phyloP scores from a whole-genome alignment of 129 eudicot genomes.

The Daucus carota region DNA sequence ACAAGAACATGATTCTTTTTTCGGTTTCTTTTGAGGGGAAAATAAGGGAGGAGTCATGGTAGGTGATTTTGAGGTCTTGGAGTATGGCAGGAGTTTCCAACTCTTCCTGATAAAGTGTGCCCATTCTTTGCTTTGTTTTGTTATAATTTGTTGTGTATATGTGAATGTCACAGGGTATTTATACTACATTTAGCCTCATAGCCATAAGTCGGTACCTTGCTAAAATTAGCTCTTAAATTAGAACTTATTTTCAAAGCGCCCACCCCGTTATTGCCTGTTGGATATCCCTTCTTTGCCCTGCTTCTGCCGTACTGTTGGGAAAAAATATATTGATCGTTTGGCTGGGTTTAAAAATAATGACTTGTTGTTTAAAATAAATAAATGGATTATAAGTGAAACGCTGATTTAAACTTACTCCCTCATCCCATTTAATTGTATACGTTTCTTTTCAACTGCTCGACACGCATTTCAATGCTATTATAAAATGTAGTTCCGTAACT shows the following conservation, averaged over 20 bases:
- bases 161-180: neutral
- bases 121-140: conserved; percentile 33
- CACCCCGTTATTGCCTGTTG: neutral
- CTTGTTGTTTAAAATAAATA: too few species aligned
- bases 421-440: too few species aligned
- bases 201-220: too few species aligned
- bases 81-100: conserved; percentile 20
- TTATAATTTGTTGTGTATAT: neutral
- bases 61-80: conserved; percentile 55
- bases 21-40: conserved; percentile 41
- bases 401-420: too few species aligned
- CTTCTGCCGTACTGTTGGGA: too few species aligned
- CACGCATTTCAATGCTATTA: too few species aligned
- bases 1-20: conserved; percentile 45
- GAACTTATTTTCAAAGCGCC: neutral
- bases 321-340: too few species aligned
- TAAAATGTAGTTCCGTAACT: too few species aligned
- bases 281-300: too few species aligned
- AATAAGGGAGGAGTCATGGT: conserved; percentile 44
- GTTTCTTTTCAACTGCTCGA: too few species aligned
- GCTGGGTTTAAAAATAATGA: too few species aligned
- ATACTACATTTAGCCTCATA: neutral
- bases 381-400: too few species aligned
- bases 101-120: conserved; percentile 34
- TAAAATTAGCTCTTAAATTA: neutral